Conservation (phyloP, 2,329 filamentous ascomycete species). For the Fusarium longipes region DNA sequence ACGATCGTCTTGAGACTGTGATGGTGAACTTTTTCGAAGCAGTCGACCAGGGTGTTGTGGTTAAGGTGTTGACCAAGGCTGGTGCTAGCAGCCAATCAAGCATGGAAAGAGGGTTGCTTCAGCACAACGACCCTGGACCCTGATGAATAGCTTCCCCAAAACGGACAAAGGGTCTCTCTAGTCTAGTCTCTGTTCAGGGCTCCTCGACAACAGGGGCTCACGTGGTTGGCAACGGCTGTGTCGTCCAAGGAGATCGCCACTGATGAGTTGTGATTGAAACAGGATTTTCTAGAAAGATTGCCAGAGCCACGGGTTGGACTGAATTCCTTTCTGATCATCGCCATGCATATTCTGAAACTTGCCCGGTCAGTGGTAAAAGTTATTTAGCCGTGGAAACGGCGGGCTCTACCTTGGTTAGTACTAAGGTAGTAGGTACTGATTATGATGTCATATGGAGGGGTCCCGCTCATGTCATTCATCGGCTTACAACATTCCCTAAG, state of each 20-base stretch:
- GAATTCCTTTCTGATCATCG: conserved; percentile 33
- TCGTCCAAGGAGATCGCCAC: conserved; percentile 37
- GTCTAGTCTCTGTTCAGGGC: conserved; percentile 11
- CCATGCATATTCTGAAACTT: conserved; percentile 42
- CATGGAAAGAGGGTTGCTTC: conserved; percentile 6
- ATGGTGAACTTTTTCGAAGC: conserved; percentile 31
- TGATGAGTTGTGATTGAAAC: conserved; percentile 34
- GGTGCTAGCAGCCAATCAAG: conserved; percentile 39
- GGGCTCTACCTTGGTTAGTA: too few relatives aligned
- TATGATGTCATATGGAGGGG: conserved; percentile 35
- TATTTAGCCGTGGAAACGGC: conserved; percentile 8
- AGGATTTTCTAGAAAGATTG: conserved; percentile 35
- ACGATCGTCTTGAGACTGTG: conserved; percentile 39
- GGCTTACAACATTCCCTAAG: too few relatives aligned
- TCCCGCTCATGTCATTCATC: neutral
- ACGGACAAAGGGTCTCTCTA: conserved; percentile 28
- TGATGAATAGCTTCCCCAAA: conserved; percentile 14
- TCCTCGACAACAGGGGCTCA: conserved; percentile 27
- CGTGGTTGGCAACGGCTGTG: conserved; percentile 36
- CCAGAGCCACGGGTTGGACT: conserved; percentile 22
- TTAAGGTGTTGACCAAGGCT: conserved; percentile 12
- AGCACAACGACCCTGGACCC: conserved; percentile 23
- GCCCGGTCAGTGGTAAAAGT: conserved; percentile 8
- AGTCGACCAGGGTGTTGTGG: conserved; percentile 25
- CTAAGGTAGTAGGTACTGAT: too few relatives aligned